A percentile compares a stretch with the other conserved stretches of the same genome.
These are phyloP conservation scores for Pythium biforme DNA, from an alignment of 352 stramenopile genomes.

Conservation along the genomic window DNA sequence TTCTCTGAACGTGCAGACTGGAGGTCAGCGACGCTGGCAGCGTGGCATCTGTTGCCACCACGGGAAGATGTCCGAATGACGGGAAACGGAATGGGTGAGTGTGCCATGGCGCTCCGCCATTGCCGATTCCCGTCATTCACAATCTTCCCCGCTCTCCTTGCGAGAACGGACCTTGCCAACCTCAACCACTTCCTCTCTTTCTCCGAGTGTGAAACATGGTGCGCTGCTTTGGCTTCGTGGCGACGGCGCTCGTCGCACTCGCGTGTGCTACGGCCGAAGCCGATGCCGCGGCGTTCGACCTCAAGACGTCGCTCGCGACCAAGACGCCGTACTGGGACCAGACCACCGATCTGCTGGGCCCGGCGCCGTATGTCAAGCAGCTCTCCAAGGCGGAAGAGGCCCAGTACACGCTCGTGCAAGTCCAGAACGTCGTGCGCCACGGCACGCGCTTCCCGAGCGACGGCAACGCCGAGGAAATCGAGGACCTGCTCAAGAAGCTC, in stretches of 20 bases:
- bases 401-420: conserved; percentile 27
- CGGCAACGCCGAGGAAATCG: conserved; percentile 49
- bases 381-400: conserved; percentile 1
- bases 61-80: no score
- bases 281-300: conserved; percentile 14
- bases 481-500: conserved; percentile 41
- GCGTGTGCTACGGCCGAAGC: neutral
- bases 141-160: neutral
- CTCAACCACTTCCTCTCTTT: neutral
- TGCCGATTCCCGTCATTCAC: neutral
- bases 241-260: neutral
- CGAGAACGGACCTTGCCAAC: neutral
- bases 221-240: neutral
- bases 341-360: conserved; percentile 4
- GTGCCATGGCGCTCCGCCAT: no score
- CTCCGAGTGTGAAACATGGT: neutral
- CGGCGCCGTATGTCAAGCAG: neutral
- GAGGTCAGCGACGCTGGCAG: no score
- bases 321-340: conserved; percentile 33
- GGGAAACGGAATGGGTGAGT: no score
- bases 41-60: no score
- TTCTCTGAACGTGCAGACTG: no score
- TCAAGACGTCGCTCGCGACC: conserved; percentile 21
- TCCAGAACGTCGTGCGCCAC: conserved; percentile 28
- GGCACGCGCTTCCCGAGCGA: conserved; percentile 47